Percentiles rank a stretch among this genome's conserved stretches.
These are phyloP conservation scores for Aspergillus homomorphus DNA, from an alignment of 495 filamentous ascomycete genomes.

Conservation along the genomic window DNA sequence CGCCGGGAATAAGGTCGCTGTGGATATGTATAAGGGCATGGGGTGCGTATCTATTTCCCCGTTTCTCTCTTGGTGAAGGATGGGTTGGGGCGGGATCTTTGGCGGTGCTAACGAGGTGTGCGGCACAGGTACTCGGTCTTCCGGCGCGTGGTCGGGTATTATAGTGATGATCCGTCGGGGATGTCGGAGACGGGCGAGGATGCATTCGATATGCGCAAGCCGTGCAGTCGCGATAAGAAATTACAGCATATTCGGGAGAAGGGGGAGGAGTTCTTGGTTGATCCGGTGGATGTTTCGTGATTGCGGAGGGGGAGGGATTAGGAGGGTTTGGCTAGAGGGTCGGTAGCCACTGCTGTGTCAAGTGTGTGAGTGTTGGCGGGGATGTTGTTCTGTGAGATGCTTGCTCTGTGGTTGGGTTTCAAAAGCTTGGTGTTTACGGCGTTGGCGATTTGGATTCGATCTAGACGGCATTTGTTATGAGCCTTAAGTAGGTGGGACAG, in stretches of 20 bases:
- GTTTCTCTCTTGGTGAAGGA: background rate
- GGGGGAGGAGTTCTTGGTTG: conserved; percentile 77
- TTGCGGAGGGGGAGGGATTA: background rate
- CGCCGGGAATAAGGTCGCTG: conserved; percentile 80
- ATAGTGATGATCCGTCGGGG: conserved; percentile 71
- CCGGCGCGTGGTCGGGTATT: conserved; percentile 84
- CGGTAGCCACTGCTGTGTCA: background rate
- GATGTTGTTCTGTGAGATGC: background rate
- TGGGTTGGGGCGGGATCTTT: background rate
- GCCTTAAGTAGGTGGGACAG: background rate
- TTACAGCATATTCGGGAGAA: conserved; percentile 74
- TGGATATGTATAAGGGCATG: conserved; percentile 84
- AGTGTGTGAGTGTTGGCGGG: background rate
- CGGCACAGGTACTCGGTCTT: conserved; percentile 70
- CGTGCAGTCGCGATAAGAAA: conserved; percentile 77
- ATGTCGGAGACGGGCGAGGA: conserved; percentile 63
- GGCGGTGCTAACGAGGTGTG: background rate
- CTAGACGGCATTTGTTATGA: background rate
- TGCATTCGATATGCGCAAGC: conserved; percentile 96
- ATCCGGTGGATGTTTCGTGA: conserved; percentile 72
- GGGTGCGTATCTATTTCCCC: conserved; percentile 53
- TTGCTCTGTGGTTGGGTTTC: background rate
- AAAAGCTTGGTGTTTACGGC: background rate
- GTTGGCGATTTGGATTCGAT: background rate
- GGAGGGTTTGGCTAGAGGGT: background rate